Conservation (phyloP, 768 basidiomycete species). For the Lactarius quietus region DNA sequence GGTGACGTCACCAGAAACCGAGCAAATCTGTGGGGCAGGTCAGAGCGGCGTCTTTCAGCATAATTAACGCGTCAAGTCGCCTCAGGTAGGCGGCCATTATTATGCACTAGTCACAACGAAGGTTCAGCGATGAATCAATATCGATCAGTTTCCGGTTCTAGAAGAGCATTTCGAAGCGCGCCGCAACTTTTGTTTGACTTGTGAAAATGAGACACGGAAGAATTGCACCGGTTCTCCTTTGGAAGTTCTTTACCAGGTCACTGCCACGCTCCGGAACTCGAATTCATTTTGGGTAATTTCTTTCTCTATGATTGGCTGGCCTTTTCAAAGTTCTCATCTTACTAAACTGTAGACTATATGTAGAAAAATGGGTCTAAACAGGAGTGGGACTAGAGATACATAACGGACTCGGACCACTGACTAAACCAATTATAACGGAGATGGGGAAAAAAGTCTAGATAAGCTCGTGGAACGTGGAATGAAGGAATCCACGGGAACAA, state of each 20-base stretch:
- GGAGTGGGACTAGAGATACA: conserved; percentile 17
- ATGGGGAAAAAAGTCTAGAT: conserved; percentile 3
- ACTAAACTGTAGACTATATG: background rate
- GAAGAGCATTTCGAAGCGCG: background rate
- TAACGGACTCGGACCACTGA: background rate
- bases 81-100: background rate
- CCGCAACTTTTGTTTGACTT: background rate
- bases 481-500: background rate
- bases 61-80: background rate
- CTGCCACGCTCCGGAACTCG: background rate
- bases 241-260: conserved; percentile 7
- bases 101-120: background rate
- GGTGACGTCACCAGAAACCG: conserved; percentile 55
- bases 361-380: conserved; percentile 6
- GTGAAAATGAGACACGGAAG: background rate
- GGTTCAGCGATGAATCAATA: background rate
- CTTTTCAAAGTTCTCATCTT: background rate
- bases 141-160: background rate
- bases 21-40: conserved; percentile 63
- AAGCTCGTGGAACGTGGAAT: background rate
- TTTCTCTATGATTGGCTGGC: background rate
- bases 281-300: background rate
- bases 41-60: conserved; percentile 66
- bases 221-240: background rate
- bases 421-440: background rate